Base-by-base conservation (phyloP, 176 grass and related monocot genomes). In the Triticum urartu region DNA sequence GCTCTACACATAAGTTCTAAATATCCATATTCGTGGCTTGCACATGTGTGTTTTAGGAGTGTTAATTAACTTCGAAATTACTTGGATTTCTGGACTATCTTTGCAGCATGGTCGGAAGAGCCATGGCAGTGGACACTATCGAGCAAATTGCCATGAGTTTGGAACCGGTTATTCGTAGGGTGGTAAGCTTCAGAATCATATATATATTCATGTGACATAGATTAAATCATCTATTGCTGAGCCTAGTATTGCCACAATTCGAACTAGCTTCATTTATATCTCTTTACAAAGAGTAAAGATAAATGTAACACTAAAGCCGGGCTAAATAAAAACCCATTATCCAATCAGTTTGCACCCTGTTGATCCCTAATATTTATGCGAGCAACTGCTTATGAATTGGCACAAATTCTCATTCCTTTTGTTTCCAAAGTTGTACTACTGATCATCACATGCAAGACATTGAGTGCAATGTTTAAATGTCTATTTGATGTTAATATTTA, bases 111-210 rank as follows among this genome's bases (percentile, higher is more conserved):
- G 79, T 79, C 9, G 72, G 56, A 42, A 83, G 74, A 65, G 79
- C 59, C 3, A 74, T 90, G 2, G 43, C 56, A 12, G 65, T 59
- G 18, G 79, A 90, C 83, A 79, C 79, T 33, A 66, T 79, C 21
- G 73, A 82, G 22, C 78, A 90, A 79, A 59, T 90, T 12, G 32
- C 54, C 24, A 5, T 20, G 8, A 66, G 50, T n/a, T 45, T 90
- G 56, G 89, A 90, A 54, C 84, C 89, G 9, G 5, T 90, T 66
- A 87, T 90, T 66, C 79, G 84, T 20, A 65, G 65, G 21, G 79
- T 81, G 84, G 89, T 90, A 79, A 72, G 79, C 52, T 72, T 24
- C 54, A 58, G 54, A 7, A 58, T 21, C 18, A 21, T 58, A 58
- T 58, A 52, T 52, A 58, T 58, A 43, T 43, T 20, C 54, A 58